These are phyloP conservation scores for Cutaneotrichosporon dermatis DNA, from an alignment of 1,284 basidiomycete species.

Conservation along the genomic window DNA sequence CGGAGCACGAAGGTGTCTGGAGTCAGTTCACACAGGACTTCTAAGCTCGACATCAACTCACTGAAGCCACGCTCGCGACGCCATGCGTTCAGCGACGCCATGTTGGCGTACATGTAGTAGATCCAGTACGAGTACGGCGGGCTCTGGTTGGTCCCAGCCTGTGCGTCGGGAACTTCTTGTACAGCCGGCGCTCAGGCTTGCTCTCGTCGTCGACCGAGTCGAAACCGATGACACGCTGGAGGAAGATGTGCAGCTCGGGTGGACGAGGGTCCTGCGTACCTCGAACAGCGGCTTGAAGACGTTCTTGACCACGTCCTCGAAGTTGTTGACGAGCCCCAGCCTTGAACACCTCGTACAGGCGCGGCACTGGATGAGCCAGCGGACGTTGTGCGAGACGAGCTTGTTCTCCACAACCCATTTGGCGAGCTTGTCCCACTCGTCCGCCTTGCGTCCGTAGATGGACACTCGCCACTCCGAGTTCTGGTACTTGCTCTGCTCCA, in stretches of 20 bases:
- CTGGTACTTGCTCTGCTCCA: slow-evolving; percentile 99
- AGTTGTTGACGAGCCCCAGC: slow-evolving; percentile 80
- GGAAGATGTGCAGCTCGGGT: slow-evolving; percentile 93
- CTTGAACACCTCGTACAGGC: slow-evolving; percentile 95
- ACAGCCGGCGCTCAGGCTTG: slow-evolving; percentile 83
- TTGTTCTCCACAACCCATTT: slow-evolving; percentile 95
- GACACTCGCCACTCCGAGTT: slow-evolving; percentile 96
- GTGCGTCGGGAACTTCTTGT: slow-evolving; percentile 95
- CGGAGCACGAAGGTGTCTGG: slow-evolving; percentile 92
- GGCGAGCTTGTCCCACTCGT: slow-evolving; percentile 98
- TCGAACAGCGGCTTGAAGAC: slow-evolving; percentile 92
- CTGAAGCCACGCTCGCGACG: slow-evolving; percentile 82
- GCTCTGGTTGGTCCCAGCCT: slow-evolving; percentile 82
- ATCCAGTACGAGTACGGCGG: slow-evolving; percentile 96
- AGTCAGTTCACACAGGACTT: not conserved
- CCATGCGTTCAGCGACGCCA: slow-evolving; percentile 93
- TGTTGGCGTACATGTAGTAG: slow-evolving; percentile 97
- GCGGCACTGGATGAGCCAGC: slow-evolving; percentile 98
- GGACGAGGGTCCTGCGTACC: slow-evolving; percentile 94
- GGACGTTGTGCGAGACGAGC: slow-evolving; percentile 91
- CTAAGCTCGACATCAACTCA: slow-evolving; percentile 50
- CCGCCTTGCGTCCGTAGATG: slow-evolving; percentile 71
- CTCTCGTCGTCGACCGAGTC: slow-evolving; percentile 98
- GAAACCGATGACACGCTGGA: slow-evolving; percentile 95
- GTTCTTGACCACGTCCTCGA: slow-evolving; percentile 86